A percentile compares a stretch with the other conserved stretches of the same genome.
These are phyloP conservation scores for Vaccinium macrocarpon DNA, from an alignment of 148 eudicot genomes.

Conservation along the genomic window DNA sequence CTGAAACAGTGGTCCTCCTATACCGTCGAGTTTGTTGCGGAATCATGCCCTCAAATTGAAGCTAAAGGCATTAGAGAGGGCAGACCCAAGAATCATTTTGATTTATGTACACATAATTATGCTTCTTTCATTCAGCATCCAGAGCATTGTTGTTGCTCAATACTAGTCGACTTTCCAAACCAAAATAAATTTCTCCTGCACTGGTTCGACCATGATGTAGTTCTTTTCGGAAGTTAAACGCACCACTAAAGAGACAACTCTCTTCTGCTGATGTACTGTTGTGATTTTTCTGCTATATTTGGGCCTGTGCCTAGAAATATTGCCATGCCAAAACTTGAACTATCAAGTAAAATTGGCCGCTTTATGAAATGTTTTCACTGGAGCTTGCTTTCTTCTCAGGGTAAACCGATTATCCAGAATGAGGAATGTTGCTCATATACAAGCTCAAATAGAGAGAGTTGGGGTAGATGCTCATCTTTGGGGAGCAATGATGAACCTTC, in stretches of 20 bases:
- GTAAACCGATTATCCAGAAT: conserved; percentile 36
- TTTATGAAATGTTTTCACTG: not conserved
- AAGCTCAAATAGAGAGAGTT: conserved; percentile 83
- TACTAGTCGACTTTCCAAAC: not conserved
- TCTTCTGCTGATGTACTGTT: not conserved
- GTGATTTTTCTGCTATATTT: not conserved
- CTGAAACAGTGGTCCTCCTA: too few species aligned
- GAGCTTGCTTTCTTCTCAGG: conserved; percentile 36
- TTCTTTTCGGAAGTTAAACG: not conserved
- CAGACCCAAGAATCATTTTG: too few species aligned
- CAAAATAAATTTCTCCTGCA: not conserved
- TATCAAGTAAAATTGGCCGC: not conserved
- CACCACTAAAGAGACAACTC: not conserved
- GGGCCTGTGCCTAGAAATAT: not conserved
- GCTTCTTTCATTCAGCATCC: too few species aligned
- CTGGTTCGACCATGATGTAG: not conserved
- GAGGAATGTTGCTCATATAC: conserved; percentile 74
- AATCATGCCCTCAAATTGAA: too few species aligned
- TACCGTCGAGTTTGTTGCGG: too few species aligned
- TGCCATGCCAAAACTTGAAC: not conserved
- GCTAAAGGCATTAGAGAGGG: too few species aligned
- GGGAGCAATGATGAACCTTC: conserved; percentile 57
- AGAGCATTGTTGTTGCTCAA: too few species aligned
- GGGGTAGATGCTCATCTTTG: conserved; percentile 88
- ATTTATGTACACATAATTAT: too few species aligned